Conservation (phyloP, 108 stramenopile genomes). For the Nitzschia inconspicua region DNA sequence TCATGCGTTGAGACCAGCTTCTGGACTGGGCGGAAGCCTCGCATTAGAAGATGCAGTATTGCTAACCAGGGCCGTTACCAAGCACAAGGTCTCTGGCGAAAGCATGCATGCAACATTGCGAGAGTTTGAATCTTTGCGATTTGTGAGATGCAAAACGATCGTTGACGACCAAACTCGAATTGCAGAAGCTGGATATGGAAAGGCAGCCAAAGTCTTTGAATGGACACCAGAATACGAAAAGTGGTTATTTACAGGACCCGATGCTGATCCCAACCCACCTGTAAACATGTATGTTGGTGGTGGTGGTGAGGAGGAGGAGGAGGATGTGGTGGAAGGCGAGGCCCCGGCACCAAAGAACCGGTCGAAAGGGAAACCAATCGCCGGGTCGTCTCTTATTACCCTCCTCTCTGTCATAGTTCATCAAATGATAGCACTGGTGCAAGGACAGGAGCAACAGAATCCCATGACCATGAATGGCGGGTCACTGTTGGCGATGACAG, state of each 20-base stretch:
- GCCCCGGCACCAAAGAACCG: too few species aligned
- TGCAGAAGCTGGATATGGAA: background rate
- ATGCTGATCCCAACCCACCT: background rate
- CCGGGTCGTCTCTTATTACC: too few species aligned
- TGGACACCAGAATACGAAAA: background rate
- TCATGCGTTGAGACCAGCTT: slow-evolving; percentile 27
- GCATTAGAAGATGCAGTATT: slow-evolving; percentile 47
- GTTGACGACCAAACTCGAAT: background rate
- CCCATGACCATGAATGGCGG: slow-evolving; percentile 64
- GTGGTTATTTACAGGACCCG: background rate
- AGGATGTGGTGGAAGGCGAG: too few species aligned
- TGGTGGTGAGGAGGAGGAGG: too few species aligned
- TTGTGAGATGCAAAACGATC: background rate
- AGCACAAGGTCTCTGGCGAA: background rate
- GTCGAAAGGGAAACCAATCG: too few species aligned
- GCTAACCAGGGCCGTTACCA: slow-evolving; percentile 9
- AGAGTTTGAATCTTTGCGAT: background rate
- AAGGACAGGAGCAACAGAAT: slow-evolving; percentile 40
- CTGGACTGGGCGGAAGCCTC: slow-evolving; percentile 25
- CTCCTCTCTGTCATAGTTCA: too few species aligned
- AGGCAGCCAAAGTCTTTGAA: background rate
- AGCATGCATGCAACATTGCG: background rate
- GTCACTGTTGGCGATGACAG: slow-evolving; percentile 83
- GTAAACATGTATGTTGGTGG: too few species aligned
- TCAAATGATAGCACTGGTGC: too few species aligned